Conservation (phyloP, 2,329 filamentous ascomycete species). For the Aspergillus nomiae region DNA sequence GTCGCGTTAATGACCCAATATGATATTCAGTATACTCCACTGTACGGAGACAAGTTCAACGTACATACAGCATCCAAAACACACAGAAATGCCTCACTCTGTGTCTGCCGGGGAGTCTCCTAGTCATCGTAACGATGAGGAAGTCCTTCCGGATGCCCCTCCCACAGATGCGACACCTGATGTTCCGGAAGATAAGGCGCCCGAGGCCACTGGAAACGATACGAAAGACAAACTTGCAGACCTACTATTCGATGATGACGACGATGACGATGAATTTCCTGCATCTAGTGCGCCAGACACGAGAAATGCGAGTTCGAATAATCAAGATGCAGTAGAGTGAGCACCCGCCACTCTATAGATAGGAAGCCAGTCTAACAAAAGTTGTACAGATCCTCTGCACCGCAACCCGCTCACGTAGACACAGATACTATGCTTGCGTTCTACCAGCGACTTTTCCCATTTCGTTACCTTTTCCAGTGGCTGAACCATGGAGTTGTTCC, state of each 20-base stretch:
- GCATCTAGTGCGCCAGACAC: conserved; percentile 53
- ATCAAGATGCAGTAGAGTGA: conserved; percentile 42
- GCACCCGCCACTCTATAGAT: conserved; percentile 5
- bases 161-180: conserved; percentile 13
- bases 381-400: conserved; percentile 29
- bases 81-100: conserved; percentile 40
- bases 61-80: conserved; percentile 1
- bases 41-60: neutral
- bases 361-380: conserved; percentile 17
- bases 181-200: conserved; percentile 10
- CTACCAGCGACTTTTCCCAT: conserved; percentile 94
- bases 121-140: conserved; percentile 40
- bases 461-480: conserved; percentile 95
- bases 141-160: conserved; percentile 46
- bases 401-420: conserved; percentile 60
- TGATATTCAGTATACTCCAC: neutral
- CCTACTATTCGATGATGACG: conserved; percentile 61
- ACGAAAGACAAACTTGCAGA: conserved; percentile 55
- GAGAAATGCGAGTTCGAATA: conserved; percentile 42
- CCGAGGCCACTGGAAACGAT: conserved; percentile 17
- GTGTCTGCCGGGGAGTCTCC: conserved; percentile 41
- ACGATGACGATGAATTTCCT: conserved; percentile 58
- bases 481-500: conserved; percentile 89
- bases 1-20: conserved; percentile 23
- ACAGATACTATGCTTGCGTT: conserved; percentile 88